Percentiles rank a stretch among this genome's conserved stretches.
These are phyloP conservation scores for Royoungia palumana DNA, from an alignment of 768 basidiomycete genomes.

Conservation along the genomic window DNA sequence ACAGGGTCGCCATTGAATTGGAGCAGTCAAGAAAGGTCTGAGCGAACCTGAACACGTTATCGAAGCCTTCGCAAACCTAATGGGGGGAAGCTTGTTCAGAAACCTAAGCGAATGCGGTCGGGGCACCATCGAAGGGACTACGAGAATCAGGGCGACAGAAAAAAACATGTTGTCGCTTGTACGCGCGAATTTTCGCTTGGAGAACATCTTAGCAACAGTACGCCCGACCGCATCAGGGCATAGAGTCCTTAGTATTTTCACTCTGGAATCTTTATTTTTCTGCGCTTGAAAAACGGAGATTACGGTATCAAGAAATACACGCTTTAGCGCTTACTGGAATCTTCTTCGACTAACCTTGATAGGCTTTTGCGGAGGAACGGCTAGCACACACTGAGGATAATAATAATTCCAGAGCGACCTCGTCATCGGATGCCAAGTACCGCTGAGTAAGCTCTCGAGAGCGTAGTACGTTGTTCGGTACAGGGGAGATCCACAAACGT, in stretches of 20 bases:
- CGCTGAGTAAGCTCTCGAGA: background rate
- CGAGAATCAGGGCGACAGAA: constrained; percentile 3
- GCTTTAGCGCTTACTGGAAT: constrained; percentile 25
- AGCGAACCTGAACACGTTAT: constrained; percentile 12
- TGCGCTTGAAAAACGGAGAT: constrained; percentile 30
- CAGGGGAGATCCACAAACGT: constrained; percentile 9
- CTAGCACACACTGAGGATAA: constrained; percentile 13
- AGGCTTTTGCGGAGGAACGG: constrained; percentile 33
- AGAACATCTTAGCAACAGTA: constrained; percentile 2
- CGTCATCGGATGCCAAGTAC: background rate
- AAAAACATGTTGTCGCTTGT: background rate
- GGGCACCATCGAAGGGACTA: constrained; percentile 1
- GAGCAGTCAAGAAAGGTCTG: constrained; percentile 11
- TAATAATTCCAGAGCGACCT: constrained; percentile 10
- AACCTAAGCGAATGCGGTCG: constrained; percentile 2
- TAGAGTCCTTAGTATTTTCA: constrained; percentile 5
- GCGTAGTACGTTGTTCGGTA: background rate
- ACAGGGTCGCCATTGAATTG: constrained; percentile 24
- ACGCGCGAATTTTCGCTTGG: constrained; percentile 10
- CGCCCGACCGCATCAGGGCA: constrained; percentile 9
- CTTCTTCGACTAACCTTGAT: constrained; percentile 28
- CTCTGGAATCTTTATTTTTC: constrained; percentile 15
- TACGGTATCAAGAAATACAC: constrained; percentile 29
- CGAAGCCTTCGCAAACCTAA: constrained; percentile 7
- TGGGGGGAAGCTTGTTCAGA: background rate